Conservation (phyloP, 495 filamentous ascomycete genomes). For the Lophiostoma macrostomum region DNA sequence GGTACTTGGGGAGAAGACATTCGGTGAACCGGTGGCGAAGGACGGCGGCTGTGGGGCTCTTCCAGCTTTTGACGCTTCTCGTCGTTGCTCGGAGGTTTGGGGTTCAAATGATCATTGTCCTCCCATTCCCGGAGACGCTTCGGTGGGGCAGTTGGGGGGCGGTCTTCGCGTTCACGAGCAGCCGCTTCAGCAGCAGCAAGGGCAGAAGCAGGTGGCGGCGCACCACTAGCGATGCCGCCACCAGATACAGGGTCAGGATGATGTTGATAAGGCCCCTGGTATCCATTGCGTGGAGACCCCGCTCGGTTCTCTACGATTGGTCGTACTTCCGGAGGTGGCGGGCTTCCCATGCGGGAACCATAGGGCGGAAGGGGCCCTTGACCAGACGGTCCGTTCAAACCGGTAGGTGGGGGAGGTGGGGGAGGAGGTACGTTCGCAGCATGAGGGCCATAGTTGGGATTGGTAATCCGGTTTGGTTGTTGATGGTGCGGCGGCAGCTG, state of each 20-base stretch:
- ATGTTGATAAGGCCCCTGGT: slow-evolving; percentile 75
- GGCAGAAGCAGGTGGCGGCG: slow-evolving; percentile 70
- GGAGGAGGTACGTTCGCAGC: slow-evolving; percentile 53
- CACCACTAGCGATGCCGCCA: slow-evolving; percentile 71
- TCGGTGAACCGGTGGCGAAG: slow-evolving; percentile 23
- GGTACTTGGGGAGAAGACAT: slow-evolving; percentile 44
- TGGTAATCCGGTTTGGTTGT: slow-evolving; percentile 59
- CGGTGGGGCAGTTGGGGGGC: slow-evolving; percentile 66
- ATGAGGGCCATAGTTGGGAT: slow-evolving; percentile 63
- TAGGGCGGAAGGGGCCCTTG: slow-evolving; percentile 52
- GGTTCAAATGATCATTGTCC: slow-evolving; percentile 65
- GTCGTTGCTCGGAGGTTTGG: slow-evolving; percentile 78
- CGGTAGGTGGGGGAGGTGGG: slow-evolving; percentile 59
- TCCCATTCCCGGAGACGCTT: slow-evolving; percentile 93
- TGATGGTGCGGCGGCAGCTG: slow-evolving; percentile 32
- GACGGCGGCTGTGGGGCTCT: slow-evolving; percentile 63
- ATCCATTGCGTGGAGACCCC: slow-evolving; percentile 77
- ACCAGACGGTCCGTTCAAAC: slow-evolving; percentile 39
- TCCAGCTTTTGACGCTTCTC: slow-evolving; percentile 83
- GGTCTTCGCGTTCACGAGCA: slow-evolving; percentile 77
- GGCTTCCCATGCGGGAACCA: slow-evolving; percentile 65
- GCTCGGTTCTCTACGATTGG: slow-evolving; percentile 82
- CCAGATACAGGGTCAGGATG: slow-evolving; percentile 63
- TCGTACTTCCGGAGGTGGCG: slow-evolving; percentile 77
- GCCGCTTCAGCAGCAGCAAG: slow-evolving; percentile 71